A percentile compares a stretch with the other conserved stretches of the same genome.
Evolutionary conservation across 73 alveolate genomes (phyloP).

Genomic region (Paramecium sexaurelia): DNA sequence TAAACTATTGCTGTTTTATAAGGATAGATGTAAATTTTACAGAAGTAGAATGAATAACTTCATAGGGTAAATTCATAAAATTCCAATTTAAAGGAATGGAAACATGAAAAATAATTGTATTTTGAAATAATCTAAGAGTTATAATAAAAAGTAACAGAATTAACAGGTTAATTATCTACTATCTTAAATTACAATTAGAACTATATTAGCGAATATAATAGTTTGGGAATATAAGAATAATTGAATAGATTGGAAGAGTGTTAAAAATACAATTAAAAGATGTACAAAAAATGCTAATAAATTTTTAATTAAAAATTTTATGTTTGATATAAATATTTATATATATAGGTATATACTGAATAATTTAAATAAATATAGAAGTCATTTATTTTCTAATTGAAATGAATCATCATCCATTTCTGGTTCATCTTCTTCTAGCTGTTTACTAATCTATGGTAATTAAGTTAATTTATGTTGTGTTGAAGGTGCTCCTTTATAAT

Average conservation of each 20-base stretch:
- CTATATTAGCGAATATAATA: not conserved
- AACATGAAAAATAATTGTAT: not conserved
- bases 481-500: conserved; percentile 13
- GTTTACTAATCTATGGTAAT: conserved; percentile 7
- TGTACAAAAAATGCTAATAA: not conserved
- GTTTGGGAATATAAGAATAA: conserved; percentile 19
- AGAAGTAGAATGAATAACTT: not conserved
- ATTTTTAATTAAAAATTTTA: conserved; percentile 14
- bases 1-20: not conserved
- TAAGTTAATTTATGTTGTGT: conserved; percentile 44
- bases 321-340: not conserved
- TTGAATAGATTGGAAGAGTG: not conserved
- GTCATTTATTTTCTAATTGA: conserved; percentile 32
- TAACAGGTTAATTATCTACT: not conserved
- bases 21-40: not conserved
- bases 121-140: conserved; percentile 9
- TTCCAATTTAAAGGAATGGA: not conserved
- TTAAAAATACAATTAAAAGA: not conserved
- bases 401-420: conserved; percentile 54
- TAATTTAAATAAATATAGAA: not conserved
- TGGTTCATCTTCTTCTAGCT: conserved; percentile 51
- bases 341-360: not conserved
- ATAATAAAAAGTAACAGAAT: not conserved
- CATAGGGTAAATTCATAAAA: not conserved
- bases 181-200: not conserved